Evolutionary conservation across 257 asterid species (phyloP).

Genomic region (Echites panduratus): DNA sequence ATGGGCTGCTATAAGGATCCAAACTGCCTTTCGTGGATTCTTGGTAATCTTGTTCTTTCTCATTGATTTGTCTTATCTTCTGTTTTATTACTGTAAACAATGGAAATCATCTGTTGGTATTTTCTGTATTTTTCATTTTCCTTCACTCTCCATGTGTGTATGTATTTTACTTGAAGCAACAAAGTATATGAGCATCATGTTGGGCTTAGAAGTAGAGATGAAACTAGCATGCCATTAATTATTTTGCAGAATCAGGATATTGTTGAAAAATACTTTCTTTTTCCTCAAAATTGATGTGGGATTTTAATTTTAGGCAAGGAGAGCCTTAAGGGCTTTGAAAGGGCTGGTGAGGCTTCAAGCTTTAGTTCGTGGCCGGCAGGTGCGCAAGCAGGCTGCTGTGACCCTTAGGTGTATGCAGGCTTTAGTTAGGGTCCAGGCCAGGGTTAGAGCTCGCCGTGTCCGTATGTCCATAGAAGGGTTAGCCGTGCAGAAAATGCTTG

Average conservation of each 20-base stretch:
- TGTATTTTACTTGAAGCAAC: background rate
- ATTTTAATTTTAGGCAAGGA: constrained; percentile 56
- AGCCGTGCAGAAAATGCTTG: constrained; percentile 71
- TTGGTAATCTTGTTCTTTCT: constrained; percentile 37
- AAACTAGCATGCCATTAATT: background rate
- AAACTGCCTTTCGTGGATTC: constrained; percentile 86
- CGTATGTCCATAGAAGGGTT: constrained; percentile 86
- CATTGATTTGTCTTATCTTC: background rate
- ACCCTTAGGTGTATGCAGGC: constrained; percentile 98
- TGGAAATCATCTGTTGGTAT: too few relatives aligned
- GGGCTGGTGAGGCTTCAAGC: constrained; percentile 98
- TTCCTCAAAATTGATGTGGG: constrained; percentile 1
- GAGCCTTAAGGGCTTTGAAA: constrained; percentile 84
- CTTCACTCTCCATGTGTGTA: background rate
- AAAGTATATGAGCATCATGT: background rate
- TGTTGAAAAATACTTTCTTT: background rate
- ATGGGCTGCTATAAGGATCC: constrained; percentile 95
- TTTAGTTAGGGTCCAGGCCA: constrained; percentile 92
- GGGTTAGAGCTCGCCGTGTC: constrained; percentile 84
- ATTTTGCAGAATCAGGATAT: background rate
- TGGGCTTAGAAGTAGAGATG: background rate
- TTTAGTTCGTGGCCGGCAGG: constrained; percentile 83
- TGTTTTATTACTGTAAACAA: background rate
- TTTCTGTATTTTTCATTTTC: background rate
- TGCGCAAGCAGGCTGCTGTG: constrained; percentile 88